Conservation (phyloP, 1,139 yeast genomes). For the Protomyces pachydermus region DNA sequence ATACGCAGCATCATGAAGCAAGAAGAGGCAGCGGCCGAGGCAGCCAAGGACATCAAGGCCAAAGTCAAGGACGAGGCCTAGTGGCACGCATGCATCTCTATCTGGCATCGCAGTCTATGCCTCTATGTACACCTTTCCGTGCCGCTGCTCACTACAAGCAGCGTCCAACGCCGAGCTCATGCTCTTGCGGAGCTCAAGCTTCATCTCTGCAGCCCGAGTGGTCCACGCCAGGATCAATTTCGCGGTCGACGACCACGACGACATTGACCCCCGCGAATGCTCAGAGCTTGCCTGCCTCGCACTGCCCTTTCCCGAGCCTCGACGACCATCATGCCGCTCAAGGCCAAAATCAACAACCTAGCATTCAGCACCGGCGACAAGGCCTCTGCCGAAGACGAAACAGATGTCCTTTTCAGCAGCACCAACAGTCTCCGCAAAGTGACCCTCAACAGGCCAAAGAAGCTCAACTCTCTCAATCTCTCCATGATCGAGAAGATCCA, state of each 20-base stretch:
- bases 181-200: no score
- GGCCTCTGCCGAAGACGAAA: conserved; percentile 3
- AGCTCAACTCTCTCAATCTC: conserved; percentile 76
- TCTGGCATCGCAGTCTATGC: no score
- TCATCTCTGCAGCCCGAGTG: no score
- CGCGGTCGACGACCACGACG: not conserved
- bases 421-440: conserved; percentile 67
- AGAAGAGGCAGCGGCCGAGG: not conserved
- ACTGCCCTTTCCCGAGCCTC: not conserved
- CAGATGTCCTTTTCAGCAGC: conserved; percentile 55
- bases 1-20: not conserved
- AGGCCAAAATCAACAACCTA: conserved; percentile 36
- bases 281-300: not conserved
- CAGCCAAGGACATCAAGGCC: not conserved
- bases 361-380: conserved; percentile 13
- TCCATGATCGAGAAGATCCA: conserved; percentile 72
- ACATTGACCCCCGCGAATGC: not conserved
- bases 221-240: no score
- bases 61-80: no score
- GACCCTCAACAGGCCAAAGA: conserved; percentile 71
- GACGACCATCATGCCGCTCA: conserved; percentile 35
- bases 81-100: no score
- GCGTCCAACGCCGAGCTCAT: no score
- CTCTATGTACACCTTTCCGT: no score
- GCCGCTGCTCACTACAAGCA: no score